Conservation (phyloP, 495 filamentous ascomycete species). For the Hyaloscypha bicolor region DNA sequence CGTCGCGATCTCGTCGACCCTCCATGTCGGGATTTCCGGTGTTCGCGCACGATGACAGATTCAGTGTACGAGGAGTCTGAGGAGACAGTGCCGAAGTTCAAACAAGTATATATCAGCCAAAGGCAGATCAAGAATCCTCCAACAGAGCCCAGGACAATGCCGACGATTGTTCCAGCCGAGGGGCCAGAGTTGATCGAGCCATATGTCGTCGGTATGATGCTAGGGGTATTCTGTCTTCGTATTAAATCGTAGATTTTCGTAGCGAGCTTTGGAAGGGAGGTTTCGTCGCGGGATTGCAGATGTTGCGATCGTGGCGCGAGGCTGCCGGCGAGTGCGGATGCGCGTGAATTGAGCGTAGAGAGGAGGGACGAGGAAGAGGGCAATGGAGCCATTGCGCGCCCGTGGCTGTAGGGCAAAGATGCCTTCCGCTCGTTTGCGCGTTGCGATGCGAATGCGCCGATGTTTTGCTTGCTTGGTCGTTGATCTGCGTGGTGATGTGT, state of each 20-base stretch:
- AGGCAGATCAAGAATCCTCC: slow-evolving; percentile 78
- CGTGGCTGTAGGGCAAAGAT: neutral
- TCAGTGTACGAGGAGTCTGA: slow-evolving; percentile 17
- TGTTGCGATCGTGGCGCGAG: slow-evolving; percentile 11
- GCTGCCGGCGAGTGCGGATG: slow-evolving; percentile 4
- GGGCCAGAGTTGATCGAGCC: slow-evolving; percentile 60
- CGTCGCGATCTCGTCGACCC: slow-evolving; percentile 18
- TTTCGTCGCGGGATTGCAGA: slow-evolving; percentile 5
- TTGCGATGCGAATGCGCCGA: slow-evolving; percentile 3
- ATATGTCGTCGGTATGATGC: slow-evolving; percentile 67
- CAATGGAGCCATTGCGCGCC: slow-evolving; percentile 30
- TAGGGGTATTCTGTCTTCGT: slow-evolving; percentile 14
- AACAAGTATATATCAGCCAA: slow-evolving; percentile 68
- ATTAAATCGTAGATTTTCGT: neutral
- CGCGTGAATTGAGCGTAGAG: neutral
- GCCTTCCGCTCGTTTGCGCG: neutral
- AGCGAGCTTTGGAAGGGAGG: slow-evolving; percentile 5
- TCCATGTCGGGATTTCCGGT: slow-evolving; percentile 26
- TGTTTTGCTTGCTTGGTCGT: neutral
- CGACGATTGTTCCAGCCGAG: slow-evolving; percentile 71
- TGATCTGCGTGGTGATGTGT: neutral
- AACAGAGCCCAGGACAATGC: slow-evolving; percentile 82
- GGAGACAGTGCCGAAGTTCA: slow-evolving; percentile 53
- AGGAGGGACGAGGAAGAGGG: slow-evolving; percentile 1
- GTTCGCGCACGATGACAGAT: slow-evolving; percentile 26